phyloP scores from a whole-genome alignment of 2,329 filamentous ascomycete species.

The Aspergillus alliaceus region DNA sequence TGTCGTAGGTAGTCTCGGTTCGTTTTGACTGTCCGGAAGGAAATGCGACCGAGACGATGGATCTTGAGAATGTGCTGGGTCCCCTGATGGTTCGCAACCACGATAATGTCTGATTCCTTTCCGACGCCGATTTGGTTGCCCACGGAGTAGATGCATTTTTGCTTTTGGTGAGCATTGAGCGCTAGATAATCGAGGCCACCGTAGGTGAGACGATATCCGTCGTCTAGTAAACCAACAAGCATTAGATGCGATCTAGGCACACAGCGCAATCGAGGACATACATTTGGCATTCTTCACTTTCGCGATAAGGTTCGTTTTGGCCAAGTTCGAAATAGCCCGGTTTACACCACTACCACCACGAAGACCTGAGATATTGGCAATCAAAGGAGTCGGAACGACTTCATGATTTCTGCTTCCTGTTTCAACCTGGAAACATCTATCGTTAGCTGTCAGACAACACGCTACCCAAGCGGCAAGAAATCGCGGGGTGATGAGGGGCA shows the following conservation, averaged over 20 bases:
- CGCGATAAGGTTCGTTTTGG: conserved; percentile 88
- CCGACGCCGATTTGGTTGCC: conserved; percentile 94
- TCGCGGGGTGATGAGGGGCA: conserved; percentile 33
- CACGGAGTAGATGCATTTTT: conserved; percentile 81
- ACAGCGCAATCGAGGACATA: conserved; percentile 26
- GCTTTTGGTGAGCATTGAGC: conserved; percentile 80
- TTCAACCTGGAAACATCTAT: conserved; percentile 66
- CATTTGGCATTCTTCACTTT: conserved; percentile 92
- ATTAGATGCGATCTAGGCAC: conserved; percentile 7
- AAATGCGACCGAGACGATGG: conserved; percentile 90
- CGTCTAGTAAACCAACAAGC: conserved; percentile 52
- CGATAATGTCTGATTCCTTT: conserved; percentile 96
- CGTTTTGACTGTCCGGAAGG: conserved; percentile 92
- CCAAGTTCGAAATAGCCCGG: conserved; percentile 82
- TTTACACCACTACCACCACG: conserved; percentile 78
- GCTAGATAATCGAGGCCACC: conserved; percentile 97
- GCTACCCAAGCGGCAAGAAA: conserved; percentile 13
- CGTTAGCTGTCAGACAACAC: conserved; percentile 38
- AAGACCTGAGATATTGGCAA: conserved; percentile 78
- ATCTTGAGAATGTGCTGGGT: conserved; percentile 87
- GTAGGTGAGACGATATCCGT: conserved; percentile 95
- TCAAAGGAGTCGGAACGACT: conserved; percentile 86
- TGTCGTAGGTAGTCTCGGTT: conserved; percentile 95
- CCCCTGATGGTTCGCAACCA: conserved; percentile 79
- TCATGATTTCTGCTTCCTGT: conserved; percentile 95